Base-by-base conservation (phyloP, 2,329 filamentous ascomycete species). In the Alternaria sp. region DNA sequence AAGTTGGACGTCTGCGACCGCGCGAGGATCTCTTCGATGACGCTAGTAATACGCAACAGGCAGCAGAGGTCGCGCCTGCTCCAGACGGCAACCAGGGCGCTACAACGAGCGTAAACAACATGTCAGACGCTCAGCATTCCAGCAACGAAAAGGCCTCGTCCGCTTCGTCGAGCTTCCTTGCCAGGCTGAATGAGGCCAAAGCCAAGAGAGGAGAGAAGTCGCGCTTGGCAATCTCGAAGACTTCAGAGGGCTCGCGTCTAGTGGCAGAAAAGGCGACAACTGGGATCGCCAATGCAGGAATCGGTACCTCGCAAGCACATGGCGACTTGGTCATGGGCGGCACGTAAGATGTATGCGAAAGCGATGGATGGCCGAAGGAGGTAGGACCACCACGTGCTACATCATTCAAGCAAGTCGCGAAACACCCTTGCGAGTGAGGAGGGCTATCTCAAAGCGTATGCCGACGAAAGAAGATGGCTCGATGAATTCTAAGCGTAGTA, bases 1-100 rank as follows among this genome's bases (percentile, higher is more conserved):
- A 83, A 30, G 89, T 90, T 66, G 88, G 88, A 63, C 84, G 86
- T 40, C 78, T 93, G 13, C 75, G 76, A 17, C 78, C 77, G n/a
- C 72, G 69, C 13, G 73, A 76, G 25, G 71, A 77, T 3, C 57
- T 74, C 6, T 65, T 73, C n/a, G 64, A 72, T 10, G 43, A 55
- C 44, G 40, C 57, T 6, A 43, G 36, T 11, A 51, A 57, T 26
- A 26, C 50, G n/a, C 63, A 65, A 36, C 58, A 47, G 15, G 19
- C 56, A 9, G 40, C 45, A 25, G 55, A 66, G 13, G 19, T 51
- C 23, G 55, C 44, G 40, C 47, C 59, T 17, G 25, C 52, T 43
- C 21, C 61, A 54, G 43, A 12, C 25, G 51, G 51, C 45, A 23
- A 30, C 52, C 26, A 56, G 15, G 12, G 6, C 21, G 15, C 47